phyloP scores from a whole-genome alignment of 768 basidiomycete species.

The Stropharia rugosoannulata region DNA sequence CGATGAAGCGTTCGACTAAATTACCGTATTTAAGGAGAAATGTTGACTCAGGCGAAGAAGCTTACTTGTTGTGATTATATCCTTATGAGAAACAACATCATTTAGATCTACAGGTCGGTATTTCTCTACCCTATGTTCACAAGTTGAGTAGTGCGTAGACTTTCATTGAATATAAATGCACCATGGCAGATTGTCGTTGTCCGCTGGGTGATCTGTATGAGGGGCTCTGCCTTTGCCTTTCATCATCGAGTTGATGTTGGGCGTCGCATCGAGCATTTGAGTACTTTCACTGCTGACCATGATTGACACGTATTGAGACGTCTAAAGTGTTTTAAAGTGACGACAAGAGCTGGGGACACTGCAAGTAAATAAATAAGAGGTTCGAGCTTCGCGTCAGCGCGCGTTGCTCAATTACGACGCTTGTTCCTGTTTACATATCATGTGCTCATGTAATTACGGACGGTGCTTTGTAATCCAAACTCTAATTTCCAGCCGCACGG shows the following conservation, averaged over 20 bases:
- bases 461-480: conserved; percentile 19
- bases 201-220: conserved; percentile 37
- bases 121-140: conserved; percentile 85
- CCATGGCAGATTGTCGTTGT: conserved; percentile 83
- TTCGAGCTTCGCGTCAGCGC: conserved; percentile 5
- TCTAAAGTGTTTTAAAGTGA: neutral
- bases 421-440: conserved; percentile 20
- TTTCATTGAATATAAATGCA: conserved; percentile 31
- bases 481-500: conserved; percentile 35
- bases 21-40: conserved; percentile 10
- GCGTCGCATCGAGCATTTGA: conserved; percentile 49
- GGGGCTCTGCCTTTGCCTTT: conserved; percentile 76
- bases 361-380: neutral
- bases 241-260: conserved; percentile 23
- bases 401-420: conserved; percentile 11
- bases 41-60: conserved; percentile 7
- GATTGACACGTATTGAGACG: conserved; percentile 9
- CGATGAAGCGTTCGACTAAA: conserved; percentile 94
- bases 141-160: conserved; percentile 3
- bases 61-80: conserved; percentile 93
- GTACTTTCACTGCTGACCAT: conserved; percentile 65
- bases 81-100: conserved; percentile 96
- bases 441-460: conserved; percentile 6
- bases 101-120: conserved; percentile 89
- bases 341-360: neutral